phyloP scores from a whole-genome alignment of 2,329 filamentous ascomycete genomes.

The Diatrype stigma region DNA sequence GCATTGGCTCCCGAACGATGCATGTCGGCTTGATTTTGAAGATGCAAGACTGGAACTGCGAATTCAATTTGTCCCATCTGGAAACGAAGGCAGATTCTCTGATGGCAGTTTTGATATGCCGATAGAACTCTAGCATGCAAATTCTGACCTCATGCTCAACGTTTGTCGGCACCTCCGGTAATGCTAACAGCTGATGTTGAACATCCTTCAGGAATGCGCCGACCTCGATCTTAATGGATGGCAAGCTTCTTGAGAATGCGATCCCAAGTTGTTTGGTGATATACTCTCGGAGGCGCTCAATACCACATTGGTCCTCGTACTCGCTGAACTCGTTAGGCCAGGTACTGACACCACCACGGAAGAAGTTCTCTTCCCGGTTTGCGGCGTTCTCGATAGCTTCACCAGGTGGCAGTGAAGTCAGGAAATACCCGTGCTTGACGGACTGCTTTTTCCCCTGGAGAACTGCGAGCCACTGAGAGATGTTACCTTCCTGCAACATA shows the following conservation, averaged over 20 bases:
- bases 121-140: slow-evolving; percentile 55
- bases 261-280: slow-evolving; percentile 50
- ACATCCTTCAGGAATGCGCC: slow-evolving; percentile 47
- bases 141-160: slow-evolving; percentile 62
- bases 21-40: slow-evolving; percentile 31
- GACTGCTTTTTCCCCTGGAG: slow-evolving; percentile 57
- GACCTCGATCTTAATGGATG: slow-evolving; percentile 52
- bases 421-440: slow-evolving; percentile 73
- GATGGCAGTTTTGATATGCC: slow-evolving; percentile 48
- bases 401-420: slow-evolving; percentile 63
- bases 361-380: slow-evolving; percentile 49
- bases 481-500: slow-evolving; percentile 49
- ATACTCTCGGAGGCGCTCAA: slow-evolving; percentile 48
- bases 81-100: slow-evolving; percentile 40
- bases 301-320: slow-evolving; percentile 47
- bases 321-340: slow-evolving; percentile 48
- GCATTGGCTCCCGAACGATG: slow-evolving; percentile 18
- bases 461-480: slow-evolving; percentile 58
- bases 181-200: slow-evolving; percentile 46
- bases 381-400: slow-evolving; percentile 50
- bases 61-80: slow-evolving; percentile 27
- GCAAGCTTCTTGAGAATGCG: slow-evolving; percentile 50
- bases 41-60: slow-evolving; percentile 29
- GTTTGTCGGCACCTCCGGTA: slow-evolving; percentile 66
- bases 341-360: slow-evolving; percentile 34